Conservation (phyloP, 2,329 filamentous ascomycete genomes). For the Kalaharituber pfeilii region DNA sequence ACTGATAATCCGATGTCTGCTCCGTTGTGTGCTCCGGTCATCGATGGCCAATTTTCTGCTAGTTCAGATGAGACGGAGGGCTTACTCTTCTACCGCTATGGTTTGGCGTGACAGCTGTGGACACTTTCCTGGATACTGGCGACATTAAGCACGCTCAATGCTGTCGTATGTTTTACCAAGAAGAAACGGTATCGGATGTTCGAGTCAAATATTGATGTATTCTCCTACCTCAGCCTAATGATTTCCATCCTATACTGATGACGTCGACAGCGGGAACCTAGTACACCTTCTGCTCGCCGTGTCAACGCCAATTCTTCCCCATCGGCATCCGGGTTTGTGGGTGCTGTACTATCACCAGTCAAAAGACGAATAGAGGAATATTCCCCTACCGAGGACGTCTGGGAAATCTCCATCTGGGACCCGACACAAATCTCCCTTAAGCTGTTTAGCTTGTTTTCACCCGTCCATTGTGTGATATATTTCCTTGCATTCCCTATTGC, state of each 20-base stretch:
- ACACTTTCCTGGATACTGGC: conserved; percentile 14
- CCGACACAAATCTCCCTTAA: conserved; percentile 67
- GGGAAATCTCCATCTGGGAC: conserved; percentile 90
- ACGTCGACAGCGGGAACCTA: conserved; percentile 34
- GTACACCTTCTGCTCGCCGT: conserved; percentile 71
- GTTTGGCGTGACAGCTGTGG: conserved; percentile 10
- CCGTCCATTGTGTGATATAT: conserved; percentile 81
- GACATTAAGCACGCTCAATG: conserved; percentile 50
- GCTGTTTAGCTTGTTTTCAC: conserved; percentile 80
- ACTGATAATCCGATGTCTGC: conserved; percentile 4
- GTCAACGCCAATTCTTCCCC: conserved; percentile 79
- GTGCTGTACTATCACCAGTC: conserved; percentile 44
- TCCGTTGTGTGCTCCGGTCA: neutral
- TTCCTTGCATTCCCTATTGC: conserved; percentile 64
- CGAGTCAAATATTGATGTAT: conserved; percentile 57
- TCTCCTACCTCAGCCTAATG: neutral
- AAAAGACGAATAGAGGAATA: neutral
- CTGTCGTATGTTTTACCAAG: conserved; percentile 62
- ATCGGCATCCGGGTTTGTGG: conserved; percentile 61
- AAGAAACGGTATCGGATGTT: conserved; percentile 83
- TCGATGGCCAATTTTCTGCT: neutral
- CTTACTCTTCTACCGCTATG: neutral
- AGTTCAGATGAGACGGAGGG: neutral
- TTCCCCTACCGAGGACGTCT: conserved; percentile 58
- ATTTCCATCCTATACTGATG: neutral